Evolutionary conservation across 148 eudicot species (phyloP).

Genomic region (Diospyros lotus): DNA sequence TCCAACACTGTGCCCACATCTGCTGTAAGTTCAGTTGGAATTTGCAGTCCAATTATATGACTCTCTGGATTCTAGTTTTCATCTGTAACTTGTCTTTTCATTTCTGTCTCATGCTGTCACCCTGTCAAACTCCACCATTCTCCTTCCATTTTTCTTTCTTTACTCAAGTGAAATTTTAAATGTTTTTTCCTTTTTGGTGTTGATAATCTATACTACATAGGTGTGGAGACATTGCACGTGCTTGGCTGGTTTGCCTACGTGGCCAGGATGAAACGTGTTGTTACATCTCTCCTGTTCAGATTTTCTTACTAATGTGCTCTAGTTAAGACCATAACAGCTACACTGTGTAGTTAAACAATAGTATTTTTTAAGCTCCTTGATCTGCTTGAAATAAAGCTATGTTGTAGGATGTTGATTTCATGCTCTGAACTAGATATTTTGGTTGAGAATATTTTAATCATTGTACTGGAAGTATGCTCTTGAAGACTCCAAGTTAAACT

Average conservation of each 20-base stretch:
- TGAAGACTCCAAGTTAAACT: not conserved
- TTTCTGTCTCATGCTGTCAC: not conserved
- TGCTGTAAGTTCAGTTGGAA: slow-evolving; percentile 46
- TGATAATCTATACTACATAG: not conserved
- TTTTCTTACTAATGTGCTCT: not conserved
- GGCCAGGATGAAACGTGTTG: not conserved
- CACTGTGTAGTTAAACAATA: not conserved
- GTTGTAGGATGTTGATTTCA: not conserved
- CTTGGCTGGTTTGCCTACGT: not conserved
- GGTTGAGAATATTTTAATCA: not conserved
- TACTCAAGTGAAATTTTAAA: not conserved
- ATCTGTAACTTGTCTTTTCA: too few species aligned
- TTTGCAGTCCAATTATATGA: not conserved
- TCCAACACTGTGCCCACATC: slow-evolving; percentile 15
- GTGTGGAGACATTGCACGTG: not conserved
- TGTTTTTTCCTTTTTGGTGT: not conserved
- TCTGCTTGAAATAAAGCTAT: too few species aligned
- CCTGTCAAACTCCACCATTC: not conserved
- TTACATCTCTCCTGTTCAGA: not conserved
- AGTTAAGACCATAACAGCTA: not conserved
- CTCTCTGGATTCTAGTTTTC: not conserved
- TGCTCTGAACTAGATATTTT: not conserved
- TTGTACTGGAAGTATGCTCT: not conserved
- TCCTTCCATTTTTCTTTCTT: not conserved
- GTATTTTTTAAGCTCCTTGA: too few species aligned